These are phyloP conservation scores for Jacaranda mimosifolia DNA, from an alignment of 257 asterid species.

Conservation along the genomic window DNA sequence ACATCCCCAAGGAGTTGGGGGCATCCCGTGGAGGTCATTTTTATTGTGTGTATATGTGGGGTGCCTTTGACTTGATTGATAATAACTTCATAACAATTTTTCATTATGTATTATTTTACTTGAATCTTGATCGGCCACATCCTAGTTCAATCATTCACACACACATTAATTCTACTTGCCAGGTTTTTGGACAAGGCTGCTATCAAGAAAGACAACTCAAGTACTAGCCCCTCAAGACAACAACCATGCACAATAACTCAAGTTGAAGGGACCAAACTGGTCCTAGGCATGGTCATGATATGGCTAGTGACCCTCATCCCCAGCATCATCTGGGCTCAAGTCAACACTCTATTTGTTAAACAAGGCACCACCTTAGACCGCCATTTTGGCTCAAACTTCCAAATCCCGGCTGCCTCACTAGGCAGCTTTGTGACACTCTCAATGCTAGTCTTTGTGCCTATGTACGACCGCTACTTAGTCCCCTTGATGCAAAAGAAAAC, in stretches of 20 bases:
- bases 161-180: neutral
- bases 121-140: too few species aligned
- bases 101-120: too few species aligned
- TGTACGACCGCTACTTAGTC: slow-evolving; percentile 79
- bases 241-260: slow-evolving; percentile 76
- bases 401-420: slow-evolving; percentile 84
- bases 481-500: slow-evolving; percentile 68
- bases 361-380: slow-evolving; percentile 87
- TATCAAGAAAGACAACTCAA: slow-evolving; percentile 46
- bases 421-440: slow-evolving; percentile 85
- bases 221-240: slow-evolving; percentile 23
- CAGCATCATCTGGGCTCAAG: slow-evolving; percentile 89
- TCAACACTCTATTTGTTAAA: slow-evolving; percentile 86
- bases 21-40: neutral
- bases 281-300: slow-evolving; percentile 80
- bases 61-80: neutral
- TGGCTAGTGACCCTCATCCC: slow-evolving; percentile 82
- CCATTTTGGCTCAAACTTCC: slow-evolving; percentile 57
- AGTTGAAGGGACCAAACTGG: slow-evolving; percentile 78
- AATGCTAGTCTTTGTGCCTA: slow-evolving; percentile 69
- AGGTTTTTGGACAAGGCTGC: slow-evolving; percentile 94
- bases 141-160: neutral
- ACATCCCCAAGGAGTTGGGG: neutral
- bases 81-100: neutral
- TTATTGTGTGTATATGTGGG: neutral